Base-by-base conservation (phyloP, 306 rosid species). In the Dalbergia cultrata region DNA sequence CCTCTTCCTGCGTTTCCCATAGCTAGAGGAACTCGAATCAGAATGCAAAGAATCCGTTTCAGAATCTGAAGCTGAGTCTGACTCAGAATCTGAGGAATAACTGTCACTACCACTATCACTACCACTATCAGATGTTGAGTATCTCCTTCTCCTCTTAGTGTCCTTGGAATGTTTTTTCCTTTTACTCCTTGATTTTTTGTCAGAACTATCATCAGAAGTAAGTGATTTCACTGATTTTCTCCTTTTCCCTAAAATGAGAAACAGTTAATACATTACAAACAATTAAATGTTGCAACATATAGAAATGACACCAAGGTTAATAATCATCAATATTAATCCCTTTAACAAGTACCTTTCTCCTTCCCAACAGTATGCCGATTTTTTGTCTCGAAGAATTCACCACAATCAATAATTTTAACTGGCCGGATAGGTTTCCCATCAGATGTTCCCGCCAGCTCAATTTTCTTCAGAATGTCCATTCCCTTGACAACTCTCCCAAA, bases 401-500 rank as follows among this genome's bases (percentile, higher is more conserved):
- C 99, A 77, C 93, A 96, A 82, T 92, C 94, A 68, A 86, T 78
- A 85, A 96, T 90, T 90, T 87, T 93, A 70, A 96, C 93, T n/a
- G 87, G 74, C 78, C 77, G 87, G 17, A 76, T 67, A 88, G 97
- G 97, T 78, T 89, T 93, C 85, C 99, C 99, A 35, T 87, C 90
- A 56, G 90, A 82, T 45, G 99, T 80, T 75, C 94, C 99, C 68
- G 61, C 71, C 81, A 62, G 90, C 90, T 96, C 99, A 61, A 93
- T 89, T 89, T 89, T 92, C 87, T 93, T 87, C 85, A 96, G 70
- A 74, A 89, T 67, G 47, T 96, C 90, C 76, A 93, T 71, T 70
- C 99, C 99, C 77, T 84, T 65, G 64, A 87, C 87, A 78, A 93
- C 97, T 81, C 89, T 96, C 73, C 98, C 99, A 79, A 96, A 96